Percentiles rank a stretch among this genome's conserved stretches.
Conservation (phyloP, 345 rosid species). For the Brassica nigra region DNA sequence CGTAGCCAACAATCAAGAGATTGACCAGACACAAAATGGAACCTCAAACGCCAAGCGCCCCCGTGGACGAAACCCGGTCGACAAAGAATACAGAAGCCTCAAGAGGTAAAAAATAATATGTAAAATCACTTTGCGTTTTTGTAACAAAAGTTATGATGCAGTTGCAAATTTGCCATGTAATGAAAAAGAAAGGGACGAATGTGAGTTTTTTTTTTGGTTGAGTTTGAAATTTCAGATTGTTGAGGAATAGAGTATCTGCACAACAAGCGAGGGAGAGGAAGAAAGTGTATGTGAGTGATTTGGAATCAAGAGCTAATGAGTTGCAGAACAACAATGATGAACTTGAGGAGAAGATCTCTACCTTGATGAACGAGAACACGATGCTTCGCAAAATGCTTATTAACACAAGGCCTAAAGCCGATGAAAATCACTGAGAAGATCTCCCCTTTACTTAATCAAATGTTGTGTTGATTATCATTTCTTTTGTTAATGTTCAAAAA, state of each 20-base stretch:
- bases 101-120: neutral
- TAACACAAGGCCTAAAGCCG: neutral
- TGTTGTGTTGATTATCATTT: neutral
- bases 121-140: neutral
- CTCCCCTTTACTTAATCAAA: neutral
- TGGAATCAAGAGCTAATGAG: slow-evolving; percentile 2
- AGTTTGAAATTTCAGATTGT: neutral
- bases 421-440: neutral
- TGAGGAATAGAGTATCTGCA: slow-evolving; percentile 2
- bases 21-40: neutral
- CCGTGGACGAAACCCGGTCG: neutral
- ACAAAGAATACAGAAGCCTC: neutral
- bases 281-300: neutral
- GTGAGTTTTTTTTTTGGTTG: neutral
- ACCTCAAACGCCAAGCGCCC: neutral
- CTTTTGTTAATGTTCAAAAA: neutral
- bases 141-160: neutral
- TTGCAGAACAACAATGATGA: neutral
- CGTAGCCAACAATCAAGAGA: neutral
- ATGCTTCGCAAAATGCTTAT: slow-evolving; percentile 1
- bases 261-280: neutral
- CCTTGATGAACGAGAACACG: neutral
- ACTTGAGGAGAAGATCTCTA: slow-evolving; percentile 1
- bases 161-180: neutral
- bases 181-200: neutral